A percentile compares a stretch with the other conserved stretches of the same genome.
Evolutionary conservation across 2,329 filamentous ascomycete genomes (phyloP).

Genomic region (Fusarium temperatum): DNA sequence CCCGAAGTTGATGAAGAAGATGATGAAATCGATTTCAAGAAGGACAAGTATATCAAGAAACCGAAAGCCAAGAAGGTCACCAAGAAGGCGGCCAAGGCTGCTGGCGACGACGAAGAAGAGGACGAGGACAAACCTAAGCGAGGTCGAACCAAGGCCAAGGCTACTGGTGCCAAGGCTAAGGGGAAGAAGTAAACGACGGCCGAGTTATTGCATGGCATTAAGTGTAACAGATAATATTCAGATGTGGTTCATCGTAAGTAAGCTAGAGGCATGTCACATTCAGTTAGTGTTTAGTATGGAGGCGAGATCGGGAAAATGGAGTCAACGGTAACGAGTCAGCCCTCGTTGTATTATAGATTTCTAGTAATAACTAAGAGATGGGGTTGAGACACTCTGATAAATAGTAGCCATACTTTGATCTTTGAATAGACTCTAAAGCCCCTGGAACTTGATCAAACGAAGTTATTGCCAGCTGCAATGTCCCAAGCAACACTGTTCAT

Average conservation of each 20-base stretch:
- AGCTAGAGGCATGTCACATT: not conserved
- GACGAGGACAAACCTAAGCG: slow-evolving; percentile 62
- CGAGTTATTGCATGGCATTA: not conserved
- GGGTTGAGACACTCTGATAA: not conserved
- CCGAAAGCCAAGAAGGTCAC: slow-evolving; percentile 74
- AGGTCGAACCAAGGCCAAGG: slow-evolving; percentile 53
- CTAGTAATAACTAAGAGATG: not conserved
- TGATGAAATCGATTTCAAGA: slow-evolving; percentile 79
- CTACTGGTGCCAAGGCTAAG: slow-evolving; percentile 55
- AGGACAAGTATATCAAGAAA: slow-evolving; percentile 95
- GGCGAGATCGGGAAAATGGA: slow-evolving; percentile 17
- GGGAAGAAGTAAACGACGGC: slow-evolving; percentile 52
- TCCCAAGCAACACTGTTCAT: not conserved
- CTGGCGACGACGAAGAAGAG: slow-evolving; percentile 57
- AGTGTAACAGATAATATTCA: slow-evolving; percentile 12
- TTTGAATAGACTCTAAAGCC: not conserved
- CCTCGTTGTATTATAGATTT: slow-evolving; percentile 8
- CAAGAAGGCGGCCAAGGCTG: slow-evolving; percentile 56
- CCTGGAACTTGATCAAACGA: not conserved
- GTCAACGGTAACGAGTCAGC: slow-evolving; percentile 9
- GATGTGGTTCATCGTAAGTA: slow-evolving; percentile 3
- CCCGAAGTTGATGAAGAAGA: slow-evolving; percentile 75
- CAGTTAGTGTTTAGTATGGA: slow-evolving; percentile 1
- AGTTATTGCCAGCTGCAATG: not conserved
- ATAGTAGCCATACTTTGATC: not conserved